Base-by-base conservation (phyloP, 164 flowering plant genomes). In the Platanus orientalis region DNA sequence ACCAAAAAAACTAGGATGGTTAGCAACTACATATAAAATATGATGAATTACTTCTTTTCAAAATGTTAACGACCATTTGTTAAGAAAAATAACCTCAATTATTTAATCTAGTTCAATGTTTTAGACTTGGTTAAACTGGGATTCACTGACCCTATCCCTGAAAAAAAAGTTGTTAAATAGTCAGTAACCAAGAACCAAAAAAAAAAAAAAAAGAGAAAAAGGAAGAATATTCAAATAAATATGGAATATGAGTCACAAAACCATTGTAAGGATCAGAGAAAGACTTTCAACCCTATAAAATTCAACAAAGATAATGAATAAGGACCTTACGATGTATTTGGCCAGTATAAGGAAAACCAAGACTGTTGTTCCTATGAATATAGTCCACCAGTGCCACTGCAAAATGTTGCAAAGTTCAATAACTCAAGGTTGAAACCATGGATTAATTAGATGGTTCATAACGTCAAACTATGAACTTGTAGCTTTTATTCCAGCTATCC, bases 311-410 rank as follows among this genome's bases (percentile, higher is more conserved):
- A 23, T 30, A 3, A 64, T 14, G 7, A 13, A 5, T 2, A 12
- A 16, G 55, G 61, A 16, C 11, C 96, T 91, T 85, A 91, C 97
- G 40, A 91, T 77, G 69, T 73, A 76, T 57, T 88, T 94, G 6
- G 96, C 84, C 24, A 70, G 13, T 16, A 87, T 79, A 66, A 94
- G 92, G 80, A 94, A 89, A 45, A 68, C 67, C 58, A 91, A 69
- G 70, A 94, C 91, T n/a, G 61, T 19, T 19, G 76, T 75, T 65
- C 90, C 96, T 13, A 91, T 89, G 47, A 88, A 45, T 64, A 94
- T 83, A 3, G 97, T 91, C 79, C 83, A 89, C 99, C 93, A 86
- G 75, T 91, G 89, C 99, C 97, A 91, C 99, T 94, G 89, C 76
- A 83, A 78, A 21, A 62, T 32, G 51, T 51, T 47, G 36, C n/a